Percentiles rank a stretch among this genome's conserved stretches.
These are phyloP conservation scores for Dipteronia sinensis DNA, from an alignment of 345 rosid genomes.

Conservation along the genomic window DNA sequence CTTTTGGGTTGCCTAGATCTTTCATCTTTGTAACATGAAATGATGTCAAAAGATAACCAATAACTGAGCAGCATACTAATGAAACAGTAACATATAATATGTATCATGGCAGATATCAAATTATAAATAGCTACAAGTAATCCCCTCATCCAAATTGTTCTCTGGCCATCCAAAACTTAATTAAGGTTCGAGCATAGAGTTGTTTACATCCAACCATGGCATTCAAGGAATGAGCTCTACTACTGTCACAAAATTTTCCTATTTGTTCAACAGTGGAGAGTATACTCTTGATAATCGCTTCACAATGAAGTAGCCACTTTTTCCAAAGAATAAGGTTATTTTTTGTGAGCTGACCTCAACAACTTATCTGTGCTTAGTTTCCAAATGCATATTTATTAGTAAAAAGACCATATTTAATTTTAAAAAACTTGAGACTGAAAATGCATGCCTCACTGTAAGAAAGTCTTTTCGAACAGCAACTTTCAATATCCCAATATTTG, in stretches of 20 bases:
- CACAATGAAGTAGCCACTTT: not conserved
- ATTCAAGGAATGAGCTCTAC: not conserved
- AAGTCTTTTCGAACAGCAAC: not conserved
- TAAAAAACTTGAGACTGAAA: not conserved
- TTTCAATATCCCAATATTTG: not conserved
- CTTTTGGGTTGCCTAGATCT: not conserved
- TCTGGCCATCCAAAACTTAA: not conserved
- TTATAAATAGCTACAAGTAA: not conserved
- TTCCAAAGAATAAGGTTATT: not conserved
- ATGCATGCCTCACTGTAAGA: not conserved
- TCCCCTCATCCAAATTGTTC: constrained; percentile 1
- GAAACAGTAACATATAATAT: not conserved
- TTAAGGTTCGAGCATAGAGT: constrained; percentile 15
- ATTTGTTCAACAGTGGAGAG: not conserved
- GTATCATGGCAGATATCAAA: not conserved
- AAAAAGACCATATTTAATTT: not conserved
- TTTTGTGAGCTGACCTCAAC: not conserved
- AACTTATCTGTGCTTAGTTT: not conserved
- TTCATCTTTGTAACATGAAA: constrained; percentile 5
- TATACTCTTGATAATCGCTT: not conserved
- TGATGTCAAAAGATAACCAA: not conserved
- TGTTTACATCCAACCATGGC: not conserved
- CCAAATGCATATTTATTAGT: not conserved
- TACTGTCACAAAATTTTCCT: not conserved
- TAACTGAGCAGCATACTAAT: constrained; percentile 10